Base-by-base conservation (phyloP, 1,139 yeast genomes). In the Saccharomycopsis crataegensis region DNA sequence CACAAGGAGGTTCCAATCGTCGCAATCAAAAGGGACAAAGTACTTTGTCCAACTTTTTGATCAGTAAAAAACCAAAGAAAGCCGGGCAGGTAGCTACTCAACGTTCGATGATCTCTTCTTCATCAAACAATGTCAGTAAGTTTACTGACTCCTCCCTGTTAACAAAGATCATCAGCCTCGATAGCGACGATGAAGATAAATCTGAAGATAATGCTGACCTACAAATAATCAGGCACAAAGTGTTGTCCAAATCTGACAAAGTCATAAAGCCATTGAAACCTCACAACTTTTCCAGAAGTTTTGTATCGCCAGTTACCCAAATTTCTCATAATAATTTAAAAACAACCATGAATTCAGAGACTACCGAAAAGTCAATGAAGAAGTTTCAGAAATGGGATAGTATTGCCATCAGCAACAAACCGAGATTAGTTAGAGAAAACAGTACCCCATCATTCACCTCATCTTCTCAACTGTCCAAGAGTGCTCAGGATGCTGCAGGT, bases 351-450 rank as follows among this genome's bases (percentile, higher is more conserved):
- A 42, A 16, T 8, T 37, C 50, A 6, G 9, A 22, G 12, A 52
- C 53, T 8, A 49, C 53, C 3, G 50, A 50, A 34, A 49, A 52
- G 34, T 49, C 55, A 2, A 11, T 50, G 17, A 51, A 45, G 44
- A 37, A 17, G 17, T 43, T 44, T 14, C 42, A 46, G 28, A 46
- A 40, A n/a, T n/a, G 50, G n/a, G 37, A 45, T 17, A 11, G 11
- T 6, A 28, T 28, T 28, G 32, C 32, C 8, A 22, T n/a, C n/a
- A 14, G 22, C 8, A 50, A 44, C 31, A 31, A 43, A 28, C 52
- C 51, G 8, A 42, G 34, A 34, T 32, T 42, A 22, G 44, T 16
- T 8, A 22, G n/a, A 16, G 8, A 44, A 4, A 16, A 37, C 5
- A 22, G 28, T 22, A 12, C 45, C n/a, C 11, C 28, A 3, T 36